These are phyloP conservation scores for Candida khao-thaluensis DNA, from an alignment of 805 yeast genomes.

Conservation along the genomic window DNA sequence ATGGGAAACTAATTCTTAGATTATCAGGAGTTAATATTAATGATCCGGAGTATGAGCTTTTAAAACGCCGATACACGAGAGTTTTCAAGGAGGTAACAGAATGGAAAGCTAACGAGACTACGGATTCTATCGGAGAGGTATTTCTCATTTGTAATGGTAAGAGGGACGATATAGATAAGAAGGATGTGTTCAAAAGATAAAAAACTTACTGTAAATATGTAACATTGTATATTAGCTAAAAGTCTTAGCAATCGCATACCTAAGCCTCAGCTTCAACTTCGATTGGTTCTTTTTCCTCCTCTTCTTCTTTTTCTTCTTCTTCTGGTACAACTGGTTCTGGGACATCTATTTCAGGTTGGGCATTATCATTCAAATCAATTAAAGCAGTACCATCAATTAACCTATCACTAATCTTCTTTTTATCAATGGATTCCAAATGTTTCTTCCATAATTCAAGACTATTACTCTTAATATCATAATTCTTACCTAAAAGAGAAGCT, in stretches of 20 bases:
- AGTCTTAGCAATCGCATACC: too few species aligned
- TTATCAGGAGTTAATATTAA: constrained; percentile 22
- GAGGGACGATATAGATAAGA: constrained; percentile 13
- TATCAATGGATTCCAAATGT: constrained; percentile 49
- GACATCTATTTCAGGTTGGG: constrained; percentile 9
- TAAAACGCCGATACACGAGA: constrained; percentile 21
- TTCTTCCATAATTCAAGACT: constrained; percentile 69
- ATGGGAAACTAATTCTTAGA: constrained; percentile 34
- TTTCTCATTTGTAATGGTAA: constrained; percentile 31
- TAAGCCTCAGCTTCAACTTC: constrained; percentile 1
- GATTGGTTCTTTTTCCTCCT: constrained; percentile 15
- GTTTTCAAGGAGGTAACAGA: constrained; percentile 28
- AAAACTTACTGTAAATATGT: too few species aligned
- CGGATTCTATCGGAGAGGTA: constrained; percentile 17
- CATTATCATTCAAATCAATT: constrained; percentile 9
- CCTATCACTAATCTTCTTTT: constrained; percentile 60
- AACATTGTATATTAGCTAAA: constrained; percentile 17
- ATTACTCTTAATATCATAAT: constrained; percentile 53
- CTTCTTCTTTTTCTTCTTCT: constrained; percentile 21
- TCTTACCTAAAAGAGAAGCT: constrained; percentile 76
- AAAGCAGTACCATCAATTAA: constrained; percentile 39
- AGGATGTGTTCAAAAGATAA: constrained; percentile 10
- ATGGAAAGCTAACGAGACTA: constrained; percentile 16
- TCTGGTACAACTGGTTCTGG: constrained; percentile 11
- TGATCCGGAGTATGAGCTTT: constrained; percentile 30